Evolutionary conservation across 2,329 filamentous ascomycete genomes (phyloP).

Genomic region (Sporothrix euskadiensis): DNA sequence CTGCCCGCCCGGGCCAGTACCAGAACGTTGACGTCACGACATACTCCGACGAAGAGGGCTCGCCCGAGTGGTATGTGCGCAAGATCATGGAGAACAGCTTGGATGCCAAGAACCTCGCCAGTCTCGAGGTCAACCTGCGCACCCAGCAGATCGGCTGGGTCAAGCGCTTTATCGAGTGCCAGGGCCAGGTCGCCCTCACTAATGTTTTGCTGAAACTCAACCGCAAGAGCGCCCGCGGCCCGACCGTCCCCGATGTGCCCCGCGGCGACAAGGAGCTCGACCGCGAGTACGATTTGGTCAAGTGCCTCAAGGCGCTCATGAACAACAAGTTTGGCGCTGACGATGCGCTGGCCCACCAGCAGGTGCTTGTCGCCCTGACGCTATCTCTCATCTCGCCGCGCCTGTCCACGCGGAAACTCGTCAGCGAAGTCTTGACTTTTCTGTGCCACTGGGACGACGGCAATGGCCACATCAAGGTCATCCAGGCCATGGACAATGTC

Average conservation of each 20-base stretch:
- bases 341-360: conserved; percentile 86
- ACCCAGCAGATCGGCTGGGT: conserved; percentile 99
- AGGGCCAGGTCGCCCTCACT: conserved; percentile 93
- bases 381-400: conserved; percentile 85
- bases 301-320: conserved; percentile 95
- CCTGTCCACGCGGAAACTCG: conserved; percentile 87
- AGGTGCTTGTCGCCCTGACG: conserved; percentile 83
- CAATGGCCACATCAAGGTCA: conserved; percentile 86
- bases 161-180: conserved; percentile 91
- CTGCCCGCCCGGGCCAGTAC: conserved; percentile 70
- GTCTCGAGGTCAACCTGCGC: conserved; percentile 87
- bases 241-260: conserved; percentile 60
- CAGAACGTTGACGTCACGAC: conserved; percentile 69
- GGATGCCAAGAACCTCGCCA: conserved; percentile 86
- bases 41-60: conserved; percentile 89
- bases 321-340: conserved; percentile 99
- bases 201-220: conserved; percentile 94
- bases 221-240: conserved; percentile 75
- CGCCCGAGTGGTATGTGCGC: conserved; percentile 96
- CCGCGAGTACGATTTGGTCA: conserved; percentile 94
- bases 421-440: conserved; percentile 95
- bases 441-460: conserved; percentile 88
- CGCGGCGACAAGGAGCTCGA: conserved; percentile 77
- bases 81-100: conserved; percentile 96
- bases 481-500: conserved; percentile 89